Percentiles rank a stretch among this genome's conserved stretches.
These are phyloP conservation scores for Sodiomyces alkalinus DNA, from an alignment of 2,329 filamentous ascomycete species.

Conservation along the genomic window DNA sequence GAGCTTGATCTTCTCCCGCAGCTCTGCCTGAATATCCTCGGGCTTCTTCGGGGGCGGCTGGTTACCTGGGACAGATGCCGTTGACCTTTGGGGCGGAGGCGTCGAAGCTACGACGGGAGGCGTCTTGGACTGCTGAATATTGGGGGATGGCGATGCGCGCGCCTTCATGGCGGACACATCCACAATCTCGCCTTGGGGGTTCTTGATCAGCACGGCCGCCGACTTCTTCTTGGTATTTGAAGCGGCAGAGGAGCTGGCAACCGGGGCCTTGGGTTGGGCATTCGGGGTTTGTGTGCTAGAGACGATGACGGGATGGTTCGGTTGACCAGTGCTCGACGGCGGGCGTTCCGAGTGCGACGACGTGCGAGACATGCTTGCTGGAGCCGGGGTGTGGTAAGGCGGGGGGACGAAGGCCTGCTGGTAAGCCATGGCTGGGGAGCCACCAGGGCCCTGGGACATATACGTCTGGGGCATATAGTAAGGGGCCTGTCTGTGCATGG, in stretches of 20 bases:
- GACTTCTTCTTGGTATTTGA: too few relatives aligned
- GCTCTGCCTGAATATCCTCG: conserved; percentile 72
- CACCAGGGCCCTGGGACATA: conserved; percentile 22
- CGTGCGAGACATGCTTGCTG: conserved; percentile 64
- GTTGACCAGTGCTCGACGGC: conserved; percentile 50
- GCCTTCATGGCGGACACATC: conserved; percentile 48
- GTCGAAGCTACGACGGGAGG: conserved; percentile 60
- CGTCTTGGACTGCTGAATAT: conserved; percentile 43
- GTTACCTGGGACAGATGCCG: conserved; percentile 67
- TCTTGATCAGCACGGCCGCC: conserved; percentile 71
- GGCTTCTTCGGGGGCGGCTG: conserved; percentile 56
- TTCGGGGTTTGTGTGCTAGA: conserved; percentile 49
- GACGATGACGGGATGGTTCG: conserved; percentile 40
- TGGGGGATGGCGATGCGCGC: conserved; percentile 40
- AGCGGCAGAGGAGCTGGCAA: too few relatives aligned
- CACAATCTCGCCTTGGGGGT: conserved; percentile 62
- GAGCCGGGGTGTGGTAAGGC: conserved; percentile 20
- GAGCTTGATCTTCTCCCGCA: conserved; percentile 62
- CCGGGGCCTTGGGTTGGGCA: conserved; percentile 35
- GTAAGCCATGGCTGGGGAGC: conserved; percentile 25
- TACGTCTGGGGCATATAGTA: conserved; percentile 32
- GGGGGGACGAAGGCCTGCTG: conserved; percentile 27
- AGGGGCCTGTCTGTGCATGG: conserved; percentile 20
- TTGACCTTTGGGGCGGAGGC: conserved; percentile 61
- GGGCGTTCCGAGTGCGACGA: conserved; percentile 60